Percentiles rank a stretch among this genome's conserved stretches.
Evolutionary conservation across 805 yeast species (phyloP).

Genomic region (Suhomyces tanzawaensis): DNA sequence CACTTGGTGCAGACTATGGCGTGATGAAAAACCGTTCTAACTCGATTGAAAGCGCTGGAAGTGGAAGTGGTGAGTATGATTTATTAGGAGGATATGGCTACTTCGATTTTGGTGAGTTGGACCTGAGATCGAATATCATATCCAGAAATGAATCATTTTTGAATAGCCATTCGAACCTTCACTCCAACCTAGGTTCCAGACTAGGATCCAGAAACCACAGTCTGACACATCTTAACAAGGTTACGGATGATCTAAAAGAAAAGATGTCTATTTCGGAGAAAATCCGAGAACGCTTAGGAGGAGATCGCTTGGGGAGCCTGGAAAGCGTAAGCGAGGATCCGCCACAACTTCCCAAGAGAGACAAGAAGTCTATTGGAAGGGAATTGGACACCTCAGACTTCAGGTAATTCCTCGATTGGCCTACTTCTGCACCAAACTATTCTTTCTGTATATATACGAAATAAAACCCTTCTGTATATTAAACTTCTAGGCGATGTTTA

Average conservation of each 20-base stretch:
- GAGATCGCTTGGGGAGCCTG: conserved; percentile 15
- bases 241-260: conserved; percentile 22
- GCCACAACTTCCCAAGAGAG: neutral
- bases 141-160: conserved; percentile 30
- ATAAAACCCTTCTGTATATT: too few species aligned
- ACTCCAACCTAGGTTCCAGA: conserved; percentile 26
- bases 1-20: conserved; percentile 2
- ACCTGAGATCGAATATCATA: conserved; percentile 46
- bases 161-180: conserved; percentile 21
- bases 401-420: too few species aligned
- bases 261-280: conserved; percentile 35
- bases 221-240: conserved; percentile 20
- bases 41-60: conserved; percentile 9
- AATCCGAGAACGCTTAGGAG: conserved; percentile 34
- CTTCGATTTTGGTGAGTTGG: conserved; percentile 70
- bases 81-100: conserved; percentile 84
- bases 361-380: conserved; percentile 2
- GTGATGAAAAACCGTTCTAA: conserved; percentile 2
- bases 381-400: conserved; percentile 7
- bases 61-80: conserved; percentile 25
- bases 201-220: conserved; percentile 24
- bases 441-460: too few species aligned
- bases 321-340: neutral
- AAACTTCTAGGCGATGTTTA: too few species aligned
- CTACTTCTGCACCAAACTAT: too few species aligned